Evolutionary conservation across 192 early-diverging fungal genomes (phyloP), one percentile per base, ranked within the genome.

Genomic region (Gamsiella multidivaricata): DNA sequence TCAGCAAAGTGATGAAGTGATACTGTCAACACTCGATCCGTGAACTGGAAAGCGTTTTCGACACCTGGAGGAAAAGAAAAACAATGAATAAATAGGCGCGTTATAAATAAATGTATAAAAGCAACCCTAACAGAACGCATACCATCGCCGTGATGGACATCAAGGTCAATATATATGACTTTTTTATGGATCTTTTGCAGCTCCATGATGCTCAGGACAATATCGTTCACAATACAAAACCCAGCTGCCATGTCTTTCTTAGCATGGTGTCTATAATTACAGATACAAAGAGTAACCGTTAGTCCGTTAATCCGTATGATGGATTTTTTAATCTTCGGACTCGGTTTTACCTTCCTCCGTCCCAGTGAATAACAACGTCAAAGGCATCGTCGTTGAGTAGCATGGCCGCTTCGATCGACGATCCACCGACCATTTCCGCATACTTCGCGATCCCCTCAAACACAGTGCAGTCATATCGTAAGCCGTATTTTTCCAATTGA

Each of bases 191-290:
- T 69, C n/a, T 71, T 85, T 50, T 85, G 87, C 34, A 97, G 88
- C 59, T 88, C 90, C 46, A 97, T 87, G 32, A 96, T 96, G 5
- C 90, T 93, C 17, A 97, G 70, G 1, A 94, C 93, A 55, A 95
- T 91, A 55, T 97, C 96, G 72, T 95, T 95, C 42, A 97, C 90
- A 67, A 94, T 94, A 75, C 96, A 97, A 80, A 96, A 97, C 6
- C 96, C 96, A n/a, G 90, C 84, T 0, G 95, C 94, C 56, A 89
- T 88, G 43, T 63, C 79, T 61, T 69, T 83, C 52, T 75, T 65
- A 5, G 81, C 81, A 34, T 83, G 81, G 34, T 83, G 81, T 45
- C 81, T 83, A 67, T n/a, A n/a, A n/a, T n/a, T n/a, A 39, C 15
- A 59, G 36, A 29, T 1, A 60, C 2, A 14, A 0, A 15, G 3